Evolutionary conservation across 2,329 filamentous ascomycete genomes (phyloP).

Genomic region (Helotiales sp.): DNA sequence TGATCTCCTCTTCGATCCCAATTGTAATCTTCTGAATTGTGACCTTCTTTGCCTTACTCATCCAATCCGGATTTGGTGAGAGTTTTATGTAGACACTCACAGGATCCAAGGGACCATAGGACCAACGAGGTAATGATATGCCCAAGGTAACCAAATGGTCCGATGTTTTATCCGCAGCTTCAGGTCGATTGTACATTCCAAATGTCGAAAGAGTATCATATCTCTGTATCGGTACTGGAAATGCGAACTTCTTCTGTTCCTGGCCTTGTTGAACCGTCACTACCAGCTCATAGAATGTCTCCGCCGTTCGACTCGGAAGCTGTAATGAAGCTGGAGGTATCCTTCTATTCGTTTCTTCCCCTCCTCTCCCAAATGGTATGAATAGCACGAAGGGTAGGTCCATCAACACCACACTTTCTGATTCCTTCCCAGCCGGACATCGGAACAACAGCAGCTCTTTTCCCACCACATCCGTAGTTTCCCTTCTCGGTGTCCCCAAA

Average conservation of each 20-base stretch:
- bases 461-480: slow-evolving; percentile 89
- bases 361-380: slow-evolving; percentile 91
- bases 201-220: slow-evolving; percentile 98
- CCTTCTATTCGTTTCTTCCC: slow-evolving; percentile 85
- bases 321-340: slow-evolving; percentile 93
- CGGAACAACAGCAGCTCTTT: slow-evolving; percentile 94
- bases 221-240: slow-evolving; percentile 86
- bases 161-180: slow-evolving; percentile 81
- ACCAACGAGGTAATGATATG: slow-evolving; percentile 93
- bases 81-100: slow-evolving; percentile 96
- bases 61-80: slow-evolving; percentile 89
- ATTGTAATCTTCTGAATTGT: slow-evolving; percentile 94
- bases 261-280: slow-evolving; percentile 94
- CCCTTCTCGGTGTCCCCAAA: slow-evolving; percentile 85
- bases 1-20: slow-evolving; percentile 94
- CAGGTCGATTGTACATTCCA: slow-evolving; percentile 98
- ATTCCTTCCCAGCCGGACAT: slow-evolving; percentile 81
- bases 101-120: slow-evolving; percentile 92
- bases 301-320: slow-evolving; percentile 88
- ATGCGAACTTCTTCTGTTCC: slow-evolving; percentile 87
- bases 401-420: slow-evolving; percentile 91
- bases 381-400: slow-evolving; percentile 97
- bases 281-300: slow-evolving; percentile 96
- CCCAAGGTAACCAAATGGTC: slow-evolving; percentile 92
- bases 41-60: slow-evolving; percentile 87